Conservation (phyloP, 2,329 filamentous ascomycete species). For the Thielaviopsis euricoi region DNA sequence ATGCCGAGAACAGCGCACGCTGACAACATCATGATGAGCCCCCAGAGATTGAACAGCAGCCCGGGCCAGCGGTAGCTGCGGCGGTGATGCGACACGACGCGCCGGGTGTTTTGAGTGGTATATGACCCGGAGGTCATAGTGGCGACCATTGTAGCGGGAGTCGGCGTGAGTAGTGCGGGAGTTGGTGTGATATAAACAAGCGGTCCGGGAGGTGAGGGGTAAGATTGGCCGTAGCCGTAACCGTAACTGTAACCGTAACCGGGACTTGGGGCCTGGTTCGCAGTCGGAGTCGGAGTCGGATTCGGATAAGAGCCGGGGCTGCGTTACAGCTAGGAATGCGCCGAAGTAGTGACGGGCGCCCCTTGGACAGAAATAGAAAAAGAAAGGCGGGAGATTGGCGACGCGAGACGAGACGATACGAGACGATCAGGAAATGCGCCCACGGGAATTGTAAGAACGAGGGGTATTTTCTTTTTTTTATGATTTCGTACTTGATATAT, state of each 20-base stretch:
- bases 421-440: neutral
- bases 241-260: no score
- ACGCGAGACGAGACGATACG: neutral
- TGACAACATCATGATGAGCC: slow-evolving; percentile 46
- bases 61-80: slow-evolving; percentile 53
- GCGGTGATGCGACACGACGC: slow-evolving; percentile 25
- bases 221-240: no score
- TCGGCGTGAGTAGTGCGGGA: no score
- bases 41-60: slow-evolving; percentile 50
- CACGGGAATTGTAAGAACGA: neutral
- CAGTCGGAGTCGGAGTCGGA: neutral
- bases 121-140: slow-evolving; percentile 7
- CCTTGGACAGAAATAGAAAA: neutral
- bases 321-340: neutral
- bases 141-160: slow-evolving; percentile 1
- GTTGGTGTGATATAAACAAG: no score
- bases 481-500: neutral
- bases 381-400: neutral
- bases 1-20: slow-evolving; percentile 43
- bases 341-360: neutral
- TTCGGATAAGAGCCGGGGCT: neutral
- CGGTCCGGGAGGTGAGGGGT: no score
- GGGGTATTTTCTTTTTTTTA: neutral
- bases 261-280: no score
- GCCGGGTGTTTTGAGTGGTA: slow-evolving; percentile 3